Evolutionary conservation across 2,329 filamentous ascomycete species (phyloP).

Genomic region (Torrubiella hemipterigena): DNA sequence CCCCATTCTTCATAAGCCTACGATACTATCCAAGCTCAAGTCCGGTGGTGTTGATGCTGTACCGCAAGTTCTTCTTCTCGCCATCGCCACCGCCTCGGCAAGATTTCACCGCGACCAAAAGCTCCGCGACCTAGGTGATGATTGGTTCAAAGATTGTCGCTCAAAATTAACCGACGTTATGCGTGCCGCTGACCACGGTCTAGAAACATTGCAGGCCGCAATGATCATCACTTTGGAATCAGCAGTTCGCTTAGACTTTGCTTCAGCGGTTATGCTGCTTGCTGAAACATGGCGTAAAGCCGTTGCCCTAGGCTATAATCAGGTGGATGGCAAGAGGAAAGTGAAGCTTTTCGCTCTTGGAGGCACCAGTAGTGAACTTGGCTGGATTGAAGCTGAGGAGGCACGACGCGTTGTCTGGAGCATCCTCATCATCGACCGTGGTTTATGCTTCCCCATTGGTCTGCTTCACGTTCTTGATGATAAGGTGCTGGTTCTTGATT

Average conservation of each 20-base stretch:
- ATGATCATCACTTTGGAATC: conserved; percentile 11
- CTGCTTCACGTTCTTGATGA: conserved; percentile 13
- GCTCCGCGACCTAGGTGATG: conserved; percentile 8
- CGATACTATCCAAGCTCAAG: conserved; percentile 2
- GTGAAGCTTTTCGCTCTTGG: conserved; percentile 6
- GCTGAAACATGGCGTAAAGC: conserved; percentile 14
- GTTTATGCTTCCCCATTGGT: conserved; percentile 13
- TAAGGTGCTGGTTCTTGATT: conserved; percentile 10
- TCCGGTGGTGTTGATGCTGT: conserved; percentile 1
- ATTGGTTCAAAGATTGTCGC: conserved; percentile 11
- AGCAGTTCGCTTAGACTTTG: conserved; percentile 9
- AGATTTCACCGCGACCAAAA: conserved; percentile 9
- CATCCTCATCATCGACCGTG: conserved; percentile 13
- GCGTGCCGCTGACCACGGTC: conserved; percentile 6
- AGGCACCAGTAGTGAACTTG: not conserved
- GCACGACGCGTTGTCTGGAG: conserved; percentile 11
- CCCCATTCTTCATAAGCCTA: conserved; percentile 11
- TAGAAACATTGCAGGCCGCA: conserved; percentile 12
- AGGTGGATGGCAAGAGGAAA: conserved; percentile 4
- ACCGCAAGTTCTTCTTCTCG: conserved; percentile 7
- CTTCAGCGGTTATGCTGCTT: conserved; percentile 10
- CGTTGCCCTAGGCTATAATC: conserved; percentile 10
- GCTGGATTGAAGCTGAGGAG: conserved; percentile 12
- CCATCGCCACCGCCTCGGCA: conserved; percentile 11
- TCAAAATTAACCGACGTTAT: conserved; percentile 8